Evolutionary conservation across 345 rosid genomes (phyloP), one percentile per base, ranked within the genome.

Genomic region (Syzygium jambos): DNA sequence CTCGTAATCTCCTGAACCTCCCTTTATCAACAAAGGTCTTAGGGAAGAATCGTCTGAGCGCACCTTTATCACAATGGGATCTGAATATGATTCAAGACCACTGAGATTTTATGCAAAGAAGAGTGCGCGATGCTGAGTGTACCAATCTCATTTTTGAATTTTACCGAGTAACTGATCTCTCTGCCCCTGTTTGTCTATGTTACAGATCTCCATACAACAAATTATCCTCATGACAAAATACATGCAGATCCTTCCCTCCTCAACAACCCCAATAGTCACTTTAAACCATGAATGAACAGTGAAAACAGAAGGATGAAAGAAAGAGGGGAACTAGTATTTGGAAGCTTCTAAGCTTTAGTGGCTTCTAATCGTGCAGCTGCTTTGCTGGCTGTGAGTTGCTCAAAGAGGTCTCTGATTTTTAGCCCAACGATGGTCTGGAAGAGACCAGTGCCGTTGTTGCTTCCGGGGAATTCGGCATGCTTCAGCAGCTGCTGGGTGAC

Each of bases 401-500:
- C 98, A 46, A 53, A 98, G 27, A 98, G 98, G 68, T 98, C 99
- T 90, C 98, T 92, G 78, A 98, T 96, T 92, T 98, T 98, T 89
- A 96, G 90, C 14, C 99, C 99, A 23, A 94, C 91, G 51, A 98
- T 94, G 87, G 99, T 98, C 87, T 98, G 98, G 93, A 96, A 98
- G 13, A 96, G 95, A 55, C 99, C 99, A 2, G 99, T 98, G 27
- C 98, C 99, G 7, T 98, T 98, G 96, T 92, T 98, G 89, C 99
- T 98, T 27, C 99, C 99, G 0, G 99, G 99, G 93, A 98, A 98
- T 89, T 98, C 99, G 9, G 96, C 77, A 89, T 96, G 99, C 90
- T 96, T 98, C 92, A 98, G 90, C 99, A 98, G 92, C 88, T 98
- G 99, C 87, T 98, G 99, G 52, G 99, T 96, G 2, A 96, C 95